phyloP scores from a whole-genome alignment of 2,329 filamentous ascomycete genomes.

The Aspergillus novofumigatus region DNA sequence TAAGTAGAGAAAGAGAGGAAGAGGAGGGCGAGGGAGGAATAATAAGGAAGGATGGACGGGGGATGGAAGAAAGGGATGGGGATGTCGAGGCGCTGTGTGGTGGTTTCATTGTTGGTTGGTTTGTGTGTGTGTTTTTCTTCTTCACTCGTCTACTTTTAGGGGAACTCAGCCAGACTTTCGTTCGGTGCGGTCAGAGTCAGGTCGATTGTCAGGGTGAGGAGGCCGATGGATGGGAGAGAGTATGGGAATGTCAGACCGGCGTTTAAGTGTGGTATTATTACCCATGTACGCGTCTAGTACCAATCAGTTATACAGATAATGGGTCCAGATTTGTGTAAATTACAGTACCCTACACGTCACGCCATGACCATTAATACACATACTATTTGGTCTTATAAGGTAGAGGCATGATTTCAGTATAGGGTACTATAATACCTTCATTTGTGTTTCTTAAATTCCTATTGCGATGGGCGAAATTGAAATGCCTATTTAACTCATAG shows the following conservation, averaged over 20 bases:
- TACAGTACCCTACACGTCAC: not conserved
- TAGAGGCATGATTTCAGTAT: not conserved
- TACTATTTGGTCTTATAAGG: not conserved
- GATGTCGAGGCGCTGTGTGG: constrained; percentile 20
- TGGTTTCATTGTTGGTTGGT: constrained; percentile 27
- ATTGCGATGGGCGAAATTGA: not conserved
- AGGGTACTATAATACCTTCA: too few relatives aligned
- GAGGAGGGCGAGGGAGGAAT: constrained; percentile 7
- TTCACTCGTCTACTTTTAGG: constrained; percentile 14
- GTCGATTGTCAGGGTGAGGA: constrained; percentile 7
- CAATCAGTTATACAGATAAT: not conserved
- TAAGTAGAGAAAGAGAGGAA: constrained; percentile 16
- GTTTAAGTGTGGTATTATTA: not conserved
- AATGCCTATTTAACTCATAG: not conserved
- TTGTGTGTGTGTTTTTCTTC: constrained; percentile 19
- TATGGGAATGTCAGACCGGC: not conserved
- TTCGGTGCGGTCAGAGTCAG: constrained; percentile 12
- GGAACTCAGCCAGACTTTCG: constrained; percentile 20
- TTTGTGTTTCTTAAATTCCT: not conserved
- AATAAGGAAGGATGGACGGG: constrained; percentile 14
- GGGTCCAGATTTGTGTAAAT: not conserved
- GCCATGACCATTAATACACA: not conserved
- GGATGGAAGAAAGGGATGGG: constrained; percentile 26
- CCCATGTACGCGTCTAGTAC: constrained; percentile 1
- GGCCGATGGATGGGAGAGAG: constrained; percentile 1